A percentile compares a stretch with the other conserved stretches of the same genome.
Conservation (phyloP, 1,284 basidiomycete species). For the Trametes hirsuta region DNA sequence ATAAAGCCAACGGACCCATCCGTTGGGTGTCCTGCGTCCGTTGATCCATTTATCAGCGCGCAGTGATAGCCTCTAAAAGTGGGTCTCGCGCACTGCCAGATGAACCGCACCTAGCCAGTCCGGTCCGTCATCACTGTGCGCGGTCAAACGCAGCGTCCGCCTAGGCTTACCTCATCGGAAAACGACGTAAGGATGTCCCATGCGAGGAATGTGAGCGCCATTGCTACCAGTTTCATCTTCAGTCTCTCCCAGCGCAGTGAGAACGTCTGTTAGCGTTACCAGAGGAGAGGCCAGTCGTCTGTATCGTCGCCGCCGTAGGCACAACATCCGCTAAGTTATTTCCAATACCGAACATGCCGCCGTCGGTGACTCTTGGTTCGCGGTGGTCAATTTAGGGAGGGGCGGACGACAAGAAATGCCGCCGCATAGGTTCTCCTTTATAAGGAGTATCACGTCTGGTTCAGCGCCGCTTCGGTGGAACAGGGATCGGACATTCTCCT, state of each 20-base stretch:
- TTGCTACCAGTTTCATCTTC: not conserved
- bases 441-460: too few species aligned
- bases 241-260: not conserved
- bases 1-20: conserved; percentile 20
- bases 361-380: too few species aligned
- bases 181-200: conserved; percentile 14
- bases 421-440: too few species aligned
- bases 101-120: conserved; percentile 11
- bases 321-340: not conserved
- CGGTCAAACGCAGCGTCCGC: not conserved
- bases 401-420: too few species aligned
- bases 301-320: not conserved
- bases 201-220: conserved; percentile 13
- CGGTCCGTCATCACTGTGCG: not conserved
- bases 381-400: too few species aligned
- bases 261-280: not conserved
- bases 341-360: too few species aligned
- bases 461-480: too few species aligned
- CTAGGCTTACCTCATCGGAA: conserved; percentile 10
- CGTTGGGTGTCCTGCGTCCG: conserved; percentile 6
- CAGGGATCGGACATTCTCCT: too few species aligned
- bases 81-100: conserved; percentile 14
- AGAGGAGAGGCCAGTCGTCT: not conserved
- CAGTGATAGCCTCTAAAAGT: not conserved
- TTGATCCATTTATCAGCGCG: not conserved